Conservation (phyloP, 2,329 filamentous ascomycete species). For the Pseudopyricularia javanii region DNA sequence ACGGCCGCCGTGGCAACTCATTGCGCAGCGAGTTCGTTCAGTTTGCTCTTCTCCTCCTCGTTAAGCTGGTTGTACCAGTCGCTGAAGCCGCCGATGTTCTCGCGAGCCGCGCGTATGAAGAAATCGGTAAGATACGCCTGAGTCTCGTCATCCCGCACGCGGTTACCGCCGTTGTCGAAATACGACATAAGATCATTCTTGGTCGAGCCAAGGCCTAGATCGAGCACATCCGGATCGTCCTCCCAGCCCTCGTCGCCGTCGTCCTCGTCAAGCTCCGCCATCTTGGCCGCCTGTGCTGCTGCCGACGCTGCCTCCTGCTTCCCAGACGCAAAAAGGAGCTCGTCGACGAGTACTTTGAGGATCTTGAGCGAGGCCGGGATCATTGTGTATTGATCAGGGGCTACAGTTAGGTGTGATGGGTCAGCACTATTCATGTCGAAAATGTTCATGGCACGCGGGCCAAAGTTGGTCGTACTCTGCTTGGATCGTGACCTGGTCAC, state of each 20-base stretch:
- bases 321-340: constrained; percentile 72
- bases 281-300: constrained; percentile 46
- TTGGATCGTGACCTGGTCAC: constrained; percentile 88
- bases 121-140: constrained; percentile 75
- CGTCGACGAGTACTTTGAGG: constrained; percentile 87
- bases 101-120: constrained; percentile 51
- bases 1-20: neutral
- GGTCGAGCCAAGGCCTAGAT: constrained; percentile 57
- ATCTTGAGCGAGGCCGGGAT: constrained; percentile 89
- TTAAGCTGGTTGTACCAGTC: constrained; percentile 43
- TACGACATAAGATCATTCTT: constrained; percentile 74
- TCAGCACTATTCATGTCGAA: neutral
- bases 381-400: constrained; percentile 81
- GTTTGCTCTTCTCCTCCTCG: constrained; percentile 43
- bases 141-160: constrained; percentile 80
- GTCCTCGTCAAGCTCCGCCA: constrained; percentile 44
- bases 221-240: constrained; percentile 65
- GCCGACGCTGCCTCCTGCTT: constrained; percentile 45
- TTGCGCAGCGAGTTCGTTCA: constrained; percentile 34
- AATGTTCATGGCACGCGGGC: constrained; percentile 3
- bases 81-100: constrained; percentile 43
- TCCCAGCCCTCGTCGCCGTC: constrained; percentile 81
- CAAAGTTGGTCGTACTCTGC: constrained; percentile 44
- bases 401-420: constrained; percentile 16
- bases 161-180: constrained; percentile 43